Conservation (phyloP, 2,329 filamentous ascomycete genomes). For the Immersiporthe knoxdaviesiana region DNA sequence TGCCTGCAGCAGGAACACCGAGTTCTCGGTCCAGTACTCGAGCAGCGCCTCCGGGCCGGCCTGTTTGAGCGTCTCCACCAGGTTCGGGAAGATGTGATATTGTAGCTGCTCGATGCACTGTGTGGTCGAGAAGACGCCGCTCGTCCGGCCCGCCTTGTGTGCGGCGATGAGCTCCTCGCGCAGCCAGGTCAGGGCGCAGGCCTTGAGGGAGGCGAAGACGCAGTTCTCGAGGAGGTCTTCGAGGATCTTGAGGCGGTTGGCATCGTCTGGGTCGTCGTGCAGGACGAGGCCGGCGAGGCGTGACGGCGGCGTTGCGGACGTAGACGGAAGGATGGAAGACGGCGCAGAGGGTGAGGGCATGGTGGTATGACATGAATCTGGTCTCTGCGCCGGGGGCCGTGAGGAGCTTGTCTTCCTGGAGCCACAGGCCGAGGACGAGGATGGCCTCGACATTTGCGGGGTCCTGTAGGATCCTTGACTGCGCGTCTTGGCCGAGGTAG, state of each 20-base stretch:
- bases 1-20: constrained; percentile 60
- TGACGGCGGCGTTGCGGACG: constrained; percentile 58
- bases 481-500: constrained; percentile 56
- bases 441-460: constrained; percentile 63
- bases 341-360: constrained; percentile 59
- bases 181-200: constrained; percentile 65
- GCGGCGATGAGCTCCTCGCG: constrained; percentile 63
- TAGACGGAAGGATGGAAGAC: constrained; percentile 60
- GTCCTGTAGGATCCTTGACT: constrained; percentile 51
- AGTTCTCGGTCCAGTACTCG: constrained; percentile 56
- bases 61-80: constrained; percentile 47
- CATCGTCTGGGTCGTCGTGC: constrained; percentile 62
- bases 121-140: constrained; percentile 51
- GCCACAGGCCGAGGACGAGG: constrained; percentile 62
- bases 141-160: constrained; percentile 29
- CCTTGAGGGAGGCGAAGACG: constrained; percentile 64
- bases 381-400: constrained; percentile 37
- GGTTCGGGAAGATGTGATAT: constrained; percentile 63
- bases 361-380: constrained; percentile 63
- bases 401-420: constrained; percentile 55
- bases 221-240: constrained; percentile 69
- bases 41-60: constrained; percentile 44
- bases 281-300: constrained; percentile 57
- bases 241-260: constrained; percentile 62
- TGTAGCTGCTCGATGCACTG: constrained; percentile 64